Conservation (phyloP, 2,329 filamentous ascomycete genomes). For the Claviceps fusiformis region DNA sequence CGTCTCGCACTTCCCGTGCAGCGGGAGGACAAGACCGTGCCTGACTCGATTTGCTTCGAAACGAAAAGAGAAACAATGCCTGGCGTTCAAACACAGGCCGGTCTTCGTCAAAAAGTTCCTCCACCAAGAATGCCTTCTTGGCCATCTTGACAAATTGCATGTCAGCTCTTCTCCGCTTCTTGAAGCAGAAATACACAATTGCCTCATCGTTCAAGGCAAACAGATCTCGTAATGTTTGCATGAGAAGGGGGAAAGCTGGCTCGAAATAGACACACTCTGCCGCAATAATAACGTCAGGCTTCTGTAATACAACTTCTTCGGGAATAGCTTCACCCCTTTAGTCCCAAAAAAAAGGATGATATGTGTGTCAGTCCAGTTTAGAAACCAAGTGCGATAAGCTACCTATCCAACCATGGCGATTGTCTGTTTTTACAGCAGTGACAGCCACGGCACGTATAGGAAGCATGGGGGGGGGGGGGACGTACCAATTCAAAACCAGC, state of each 20-base stretch:
- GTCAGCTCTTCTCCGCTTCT: conserved; percentile 74
- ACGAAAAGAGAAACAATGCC: conserved; percentile 46
- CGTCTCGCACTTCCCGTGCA: neutral
- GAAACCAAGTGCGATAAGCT: neutral
- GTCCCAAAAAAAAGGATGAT: neutral
- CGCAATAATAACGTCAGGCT: conserved; percentile 74
- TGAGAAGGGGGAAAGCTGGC: conserved; percentile 78
- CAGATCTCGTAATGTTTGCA: conserved; percentile 63
- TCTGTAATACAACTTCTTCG: conserved; percentile 35
- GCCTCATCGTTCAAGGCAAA: conserved; percentile 56
- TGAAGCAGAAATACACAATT: conserved; percentile 76
- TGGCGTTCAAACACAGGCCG: conserved; percentile 42
- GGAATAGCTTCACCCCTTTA: conserved; percentile 48
- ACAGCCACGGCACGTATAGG: neutral
- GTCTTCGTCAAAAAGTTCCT: conserved; percentile 49
- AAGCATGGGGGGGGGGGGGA: conserved; percentile 7
- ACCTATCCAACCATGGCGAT: neutral
- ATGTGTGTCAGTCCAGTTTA: neutral
- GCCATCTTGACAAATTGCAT: conserved; percentile 61
- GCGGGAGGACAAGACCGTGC: neutral
- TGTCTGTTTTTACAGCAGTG: neutral
- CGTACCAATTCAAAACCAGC: conserved; percentile 68
- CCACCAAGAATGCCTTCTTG: conserved; percentile 50
- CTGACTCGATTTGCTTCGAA: conserved; percentile 22
- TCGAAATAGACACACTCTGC: conserved; percentile 97